These are phyloP conservation scores for Coemansia nantahalensis DNA, from an alignment of 192 early-diverging fungal species.

Conservation along the genomic window DNA sequence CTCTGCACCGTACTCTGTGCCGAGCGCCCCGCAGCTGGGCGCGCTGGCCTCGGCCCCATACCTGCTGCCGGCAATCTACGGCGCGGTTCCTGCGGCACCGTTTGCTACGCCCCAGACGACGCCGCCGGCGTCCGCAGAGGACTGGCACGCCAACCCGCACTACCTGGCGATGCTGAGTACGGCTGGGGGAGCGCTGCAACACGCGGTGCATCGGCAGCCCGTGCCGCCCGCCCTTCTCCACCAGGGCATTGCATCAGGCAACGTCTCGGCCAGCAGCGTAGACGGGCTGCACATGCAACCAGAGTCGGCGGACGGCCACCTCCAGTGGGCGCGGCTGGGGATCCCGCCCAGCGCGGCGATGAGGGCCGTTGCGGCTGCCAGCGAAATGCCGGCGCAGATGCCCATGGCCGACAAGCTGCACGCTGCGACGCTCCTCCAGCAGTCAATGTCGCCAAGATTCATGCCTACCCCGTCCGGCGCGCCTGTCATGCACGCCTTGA, in stretches of 20 bases:
- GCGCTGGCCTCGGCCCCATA: too few relatives aligned
- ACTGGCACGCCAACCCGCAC: conserved; percentile 5
- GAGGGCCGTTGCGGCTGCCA: background rate
- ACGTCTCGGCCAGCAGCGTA: conserved; percentile 4
- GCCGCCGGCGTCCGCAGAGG: background rate
- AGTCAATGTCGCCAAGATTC: conserved; percentile 2
- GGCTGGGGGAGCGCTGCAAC: background rate
- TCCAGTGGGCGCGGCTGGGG: conserved; percentile 7
- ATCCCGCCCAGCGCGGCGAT: background rate
- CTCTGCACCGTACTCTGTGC: too few relatives aligned
- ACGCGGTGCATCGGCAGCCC: conserved; percentile 3
- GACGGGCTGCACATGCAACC: background rate
- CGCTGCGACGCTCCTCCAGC: conserved; percentile 7
- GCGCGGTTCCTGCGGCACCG: too few relatives aligned
- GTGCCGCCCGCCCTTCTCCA: too few relatives aligned
- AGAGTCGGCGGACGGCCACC: background rate
- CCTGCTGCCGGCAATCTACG: too few relatives aligned
- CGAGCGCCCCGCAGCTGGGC: too few relatives aligned
- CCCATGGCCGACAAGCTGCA: background rate
- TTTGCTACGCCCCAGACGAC: too few relatives aligned
- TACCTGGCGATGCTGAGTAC: conserved; percentile 1
- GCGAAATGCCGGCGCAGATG: background rate
- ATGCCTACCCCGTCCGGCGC: conserved; percentile 34
- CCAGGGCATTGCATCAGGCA: conserved; percentile 30
- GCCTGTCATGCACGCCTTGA: conserved; percentile 37